Base-by-base conservation (phyloP, 2,329 filamentous ascomycete genomes). In the Pseudogymnoascus sp. region DNA sequence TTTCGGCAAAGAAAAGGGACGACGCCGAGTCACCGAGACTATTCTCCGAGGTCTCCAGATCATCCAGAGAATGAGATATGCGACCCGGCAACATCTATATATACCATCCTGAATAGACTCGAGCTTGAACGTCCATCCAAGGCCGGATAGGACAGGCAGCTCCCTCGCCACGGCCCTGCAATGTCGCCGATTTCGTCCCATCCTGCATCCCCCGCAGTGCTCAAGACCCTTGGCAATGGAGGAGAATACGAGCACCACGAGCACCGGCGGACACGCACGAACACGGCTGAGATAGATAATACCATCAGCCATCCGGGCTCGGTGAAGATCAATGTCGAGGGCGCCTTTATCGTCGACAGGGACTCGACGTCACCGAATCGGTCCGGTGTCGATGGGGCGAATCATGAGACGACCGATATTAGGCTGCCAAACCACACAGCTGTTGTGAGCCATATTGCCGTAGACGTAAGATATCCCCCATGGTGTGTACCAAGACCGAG, bases 261-360 rank as follows among this genome's bases (percentile, higher is more conserved):
- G 25, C 52, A 62, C 31, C 31, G 61, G 11, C 64, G 71, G 61
- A 69, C 69, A 65, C 68, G 69, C 60, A 72, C 70, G n/a, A 71
- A 72, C 60, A 74, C 72, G 11, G 71, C 72, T 3, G 72, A 74
- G 60, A 74, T 74, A 58, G 72, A 74, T 52, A 73, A 66, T 63
- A 74, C 72, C 3, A 74, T 88, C 70, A 82, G 78, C 61, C 83
- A 84, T 69, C 85, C 85, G 1, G 85, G 85, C 23, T 83, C 89
- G 12, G 92, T 97, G 71, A 89, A 90, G 77, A 97, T 99, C 79
- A 97, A 99, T 74, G 93, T 97, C 67, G 87, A 92, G 74, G 95
- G 93, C 71, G 95, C 95, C 40, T 97, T 96, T 73, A 97, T 99
- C 68, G 92, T 96, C 70, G 91, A 97, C 72, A 88, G 93, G 65